phyloP scores from a whole-genome alignment of 805 yeast genomes.

The Blastobotrys peoriensis region DNA sequence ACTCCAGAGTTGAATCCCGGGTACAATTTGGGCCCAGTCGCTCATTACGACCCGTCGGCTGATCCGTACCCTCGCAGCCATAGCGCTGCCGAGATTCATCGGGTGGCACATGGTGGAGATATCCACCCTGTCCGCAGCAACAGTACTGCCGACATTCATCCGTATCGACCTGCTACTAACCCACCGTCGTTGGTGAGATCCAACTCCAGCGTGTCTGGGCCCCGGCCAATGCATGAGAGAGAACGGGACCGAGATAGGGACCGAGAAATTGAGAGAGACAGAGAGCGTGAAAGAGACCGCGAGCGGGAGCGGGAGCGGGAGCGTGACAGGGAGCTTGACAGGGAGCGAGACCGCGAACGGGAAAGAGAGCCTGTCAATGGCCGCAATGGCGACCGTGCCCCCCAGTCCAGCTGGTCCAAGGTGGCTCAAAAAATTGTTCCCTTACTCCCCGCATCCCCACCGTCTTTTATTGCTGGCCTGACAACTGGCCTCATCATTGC shows the following conservation, averaged over 20 bases:
- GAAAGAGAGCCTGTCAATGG: background rate
- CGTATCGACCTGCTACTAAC: background rate
- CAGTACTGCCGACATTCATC: background rate
- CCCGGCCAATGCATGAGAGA: constrained; percentile 2
- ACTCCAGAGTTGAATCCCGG: background rate
- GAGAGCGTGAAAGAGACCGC: no score
- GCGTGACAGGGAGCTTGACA: no score
- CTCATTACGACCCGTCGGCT: background rate
- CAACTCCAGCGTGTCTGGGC: background rate
- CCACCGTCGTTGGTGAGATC: background rate
- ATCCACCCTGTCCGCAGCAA: no score
- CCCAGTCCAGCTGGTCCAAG: background rate
- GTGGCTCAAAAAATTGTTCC: background rate
- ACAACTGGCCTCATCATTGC: constrained; percentile 12
- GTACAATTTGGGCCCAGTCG: background rate
- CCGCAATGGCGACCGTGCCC: background rate
- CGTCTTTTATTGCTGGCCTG: constrained; percentile 14
- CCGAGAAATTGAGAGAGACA: background rate
- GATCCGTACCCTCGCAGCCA: constrained; percentile 2
- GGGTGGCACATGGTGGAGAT: no score
- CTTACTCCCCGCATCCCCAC: constrained; percentile 12
- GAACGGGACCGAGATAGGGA: background rate
- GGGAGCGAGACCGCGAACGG: background rate
- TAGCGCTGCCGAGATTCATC: background rate
- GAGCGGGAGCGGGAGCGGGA: background rate